Evolutionary conservation across 768 basidiomycete genomes (phyloP).

Genomic region (Tricholoma sp.): DNA sequence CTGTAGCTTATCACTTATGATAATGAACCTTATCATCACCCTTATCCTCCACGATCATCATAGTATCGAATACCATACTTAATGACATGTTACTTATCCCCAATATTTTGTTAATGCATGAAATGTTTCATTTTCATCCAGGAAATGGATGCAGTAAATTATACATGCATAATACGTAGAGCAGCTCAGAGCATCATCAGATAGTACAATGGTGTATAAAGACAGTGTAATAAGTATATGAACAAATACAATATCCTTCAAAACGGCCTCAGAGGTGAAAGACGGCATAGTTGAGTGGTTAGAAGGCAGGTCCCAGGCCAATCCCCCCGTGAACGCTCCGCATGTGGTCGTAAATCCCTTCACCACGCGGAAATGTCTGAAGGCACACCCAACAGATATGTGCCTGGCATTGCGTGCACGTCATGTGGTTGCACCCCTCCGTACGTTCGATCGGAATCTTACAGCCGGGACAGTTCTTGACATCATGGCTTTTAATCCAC

Average conservation of each 20-base stretch:
- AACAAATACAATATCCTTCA: not conserved
- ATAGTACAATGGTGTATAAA: not conserved
- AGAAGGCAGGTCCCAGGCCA: slow-evolving; percentile 26
- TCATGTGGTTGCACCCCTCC: slow-evolving; percentile 82
- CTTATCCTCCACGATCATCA: not conserved
- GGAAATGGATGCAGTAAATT: not conserved
- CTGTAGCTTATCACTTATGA: slow-evolving; percentile 36
- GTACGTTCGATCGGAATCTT: slow-evolving; percentile 63
- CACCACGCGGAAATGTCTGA: slow-evolving; percentile 59
- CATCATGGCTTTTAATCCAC: slow-evolving; percentile 60
- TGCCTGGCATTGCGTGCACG: slow-evolving; percentile 66
- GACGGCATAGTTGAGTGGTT: not conserved
- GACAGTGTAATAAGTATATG: not conserved
- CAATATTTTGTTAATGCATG: not conserved
- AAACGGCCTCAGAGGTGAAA: not conserved
- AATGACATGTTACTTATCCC: not conserved
- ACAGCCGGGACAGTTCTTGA: slow-evolving; percentile 74
- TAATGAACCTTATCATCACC: not conserved
- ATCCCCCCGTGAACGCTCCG: slow-evolving; percentile 59
- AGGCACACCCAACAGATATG: slow-evolving; percentile 83
- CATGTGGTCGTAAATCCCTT: slow-evolving; percentile 82
- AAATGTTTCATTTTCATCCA: not conserved
- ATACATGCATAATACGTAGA: not conserved
- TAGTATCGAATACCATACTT: slow-evolving; percentile 11
- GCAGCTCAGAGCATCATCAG: not conserved